A percentile compares a stretch with the other conserved stretches of the same genome.
Evolutionary conservation across 176 grass and related monocot genomes (phyloP).

Genomic region (Calamus simplicifolius): DNA sequence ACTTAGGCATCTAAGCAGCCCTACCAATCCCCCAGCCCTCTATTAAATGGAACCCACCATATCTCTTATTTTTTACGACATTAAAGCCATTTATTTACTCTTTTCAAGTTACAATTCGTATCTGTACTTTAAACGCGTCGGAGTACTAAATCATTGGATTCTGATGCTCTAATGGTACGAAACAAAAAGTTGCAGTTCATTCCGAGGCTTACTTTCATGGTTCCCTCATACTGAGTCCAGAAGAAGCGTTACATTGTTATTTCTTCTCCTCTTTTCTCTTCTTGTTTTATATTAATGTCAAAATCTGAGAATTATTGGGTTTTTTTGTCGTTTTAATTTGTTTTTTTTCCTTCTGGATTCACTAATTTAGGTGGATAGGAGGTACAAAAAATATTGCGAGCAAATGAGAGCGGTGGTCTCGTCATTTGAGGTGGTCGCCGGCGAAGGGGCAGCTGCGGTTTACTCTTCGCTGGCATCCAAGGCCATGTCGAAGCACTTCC

Average conservation of each 20-base stretch:
- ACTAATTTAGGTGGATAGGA: constrained; percentile 50
- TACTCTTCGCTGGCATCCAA: constrained; percentile 64
- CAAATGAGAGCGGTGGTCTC: constrained; percentile 50
- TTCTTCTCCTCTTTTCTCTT: no score
- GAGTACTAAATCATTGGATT: background rate
- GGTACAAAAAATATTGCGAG: constrained; percentile 78
- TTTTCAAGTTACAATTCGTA: no score
- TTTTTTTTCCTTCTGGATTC: no score
- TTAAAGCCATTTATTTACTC: background rate
- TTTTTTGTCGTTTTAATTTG: no score
- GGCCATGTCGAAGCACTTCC: constrained; percentile 80
- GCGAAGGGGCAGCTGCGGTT: constrained; percentile 46
- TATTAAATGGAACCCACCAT: constrained; percentile 31
- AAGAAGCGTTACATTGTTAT: no score
- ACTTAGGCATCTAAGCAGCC: constrained; percentile 27
- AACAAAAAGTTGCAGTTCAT: constrained; percentile 14
- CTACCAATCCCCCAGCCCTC: constrained; percentile 19
- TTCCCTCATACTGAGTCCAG: no score
- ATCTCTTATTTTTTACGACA: constrained; percentile 25
- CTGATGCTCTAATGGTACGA: constrained; percentile 12
- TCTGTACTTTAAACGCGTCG: background rate
- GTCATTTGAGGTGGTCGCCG: constrained; percentile 69
- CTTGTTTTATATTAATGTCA: no score
- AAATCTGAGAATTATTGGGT: no score
- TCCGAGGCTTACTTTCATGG: no score